These are phyloP conservation scores for Modicella reniformis DNA, from an alignment of 371 early-diverging fungal genomes.

Conservation along the genomic window DNA sequence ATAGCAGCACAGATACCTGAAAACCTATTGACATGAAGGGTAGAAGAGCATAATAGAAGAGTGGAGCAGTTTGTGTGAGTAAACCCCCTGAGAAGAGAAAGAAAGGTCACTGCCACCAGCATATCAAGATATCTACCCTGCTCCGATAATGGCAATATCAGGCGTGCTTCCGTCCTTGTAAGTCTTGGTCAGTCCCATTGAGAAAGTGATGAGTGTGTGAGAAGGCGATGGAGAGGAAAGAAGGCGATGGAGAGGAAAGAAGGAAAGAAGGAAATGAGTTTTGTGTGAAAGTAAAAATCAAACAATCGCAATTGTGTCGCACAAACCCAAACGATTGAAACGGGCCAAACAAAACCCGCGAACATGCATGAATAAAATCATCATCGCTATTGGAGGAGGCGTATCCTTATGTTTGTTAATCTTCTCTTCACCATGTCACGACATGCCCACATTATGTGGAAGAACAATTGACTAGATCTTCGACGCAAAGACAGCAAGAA, in stretches of 20 bases:
- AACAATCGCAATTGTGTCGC: too few species aligned
- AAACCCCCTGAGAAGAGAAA: not conserved
- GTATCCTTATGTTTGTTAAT: too few species aligned
- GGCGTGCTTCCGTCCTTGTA: constrained; percentile 50
- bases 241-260: not conserved
- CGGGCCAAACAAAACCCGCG: too few species aligned
- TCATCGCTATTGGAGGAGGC: too few species aligned
- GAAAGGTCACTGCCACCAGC: not conserved
- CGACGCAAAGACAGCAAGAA: too few species aligned
- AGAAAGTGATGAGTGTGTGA: not conserved
- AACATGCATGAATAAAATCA: too few species aligned
- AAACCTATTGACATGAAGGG: too few species aligned
- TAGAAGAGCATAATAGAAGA: not conserved
- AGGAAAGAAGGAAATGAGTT: not conserved
- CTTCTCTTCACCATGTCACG: too few species aligned
- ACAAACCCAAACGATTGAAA: too few species aligned
- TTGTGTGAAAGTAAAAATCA: too few species aligned
- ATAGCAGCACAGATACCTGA: constrained; percentile 72
- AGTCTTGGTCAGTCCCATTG: constrained; percentile 50
- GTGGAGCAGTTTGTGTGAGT: not conserved
- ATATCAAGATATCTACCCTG: constrained; percentile 30
- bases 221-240: constrained; percentile 3
- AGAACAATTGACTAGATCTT: too few species aligned
- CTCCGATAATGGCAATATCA: constrained; percentile 50
- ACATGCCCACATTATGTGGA: too few species aligned